Evolutionary conservation across 2,329 filamentous ascomycete genomes (phyloP), one percentile per base, ranked within the genome.

Genomic region (Fusarium floridanum): DNA sequence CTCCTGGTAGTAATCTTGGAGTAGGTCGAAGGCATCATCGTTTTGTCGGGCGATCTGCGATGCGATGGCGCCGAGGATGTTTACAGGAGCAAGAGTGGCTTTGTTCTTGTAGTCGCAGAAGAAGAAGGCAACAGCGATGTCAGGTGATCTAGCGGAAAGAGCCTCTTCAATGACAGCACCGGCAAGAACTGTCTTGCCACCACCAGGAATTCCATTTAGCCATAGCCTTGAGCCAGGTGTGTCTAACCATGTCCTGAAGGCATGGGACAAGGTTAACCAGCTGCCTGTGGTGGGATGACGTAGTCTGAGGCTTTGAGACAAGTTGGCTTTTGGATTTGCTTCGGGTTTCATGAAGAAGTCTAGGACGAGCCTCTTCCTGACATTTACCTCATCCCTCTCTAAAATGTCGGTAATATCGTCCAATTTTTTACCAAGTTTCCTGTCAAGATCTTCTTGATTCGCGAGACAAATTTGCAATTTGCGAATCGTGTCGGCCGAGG

Each of bases 131-230:
- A 27, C 43, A 0, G 56, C 64, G 3, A 7, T 50, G 0, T 5
- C 36, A 10, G n/a, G 0, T 9, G 39, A n/a, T 10, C n/a, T 59
- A 6, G 6, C 17, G 6, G 24, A 3, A 12, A 73, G 34, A 4
- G 55, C 61, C 20, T 76, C 63, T 9, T 69, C 57, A 3, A 68
- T 45, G 0, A 60, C 64, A 1, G 61, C 57, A 5, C 67, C 67
- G 0, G 74, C 70, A 1, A 76, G 22, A 12, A 75, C 2, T 1
- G 75, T 67, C 41, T 76, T 76, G 0, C 74, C 70, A 10, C 53
- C 57, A 1, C 74, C 66, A 0, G 72, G 70, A 4, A 75, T 75
- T 0, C 72, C 74, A 6, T 41, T 68, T 1, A 75, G 17, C 72
- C 74, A 73, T 1, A 73, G 57, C 2, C 55, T 68, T 0, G 66